These are phyloP conservation scores for Brassica incana DNA, from an alignment of 345 rosid genomes.

Conservation along the genomic window DNA sequence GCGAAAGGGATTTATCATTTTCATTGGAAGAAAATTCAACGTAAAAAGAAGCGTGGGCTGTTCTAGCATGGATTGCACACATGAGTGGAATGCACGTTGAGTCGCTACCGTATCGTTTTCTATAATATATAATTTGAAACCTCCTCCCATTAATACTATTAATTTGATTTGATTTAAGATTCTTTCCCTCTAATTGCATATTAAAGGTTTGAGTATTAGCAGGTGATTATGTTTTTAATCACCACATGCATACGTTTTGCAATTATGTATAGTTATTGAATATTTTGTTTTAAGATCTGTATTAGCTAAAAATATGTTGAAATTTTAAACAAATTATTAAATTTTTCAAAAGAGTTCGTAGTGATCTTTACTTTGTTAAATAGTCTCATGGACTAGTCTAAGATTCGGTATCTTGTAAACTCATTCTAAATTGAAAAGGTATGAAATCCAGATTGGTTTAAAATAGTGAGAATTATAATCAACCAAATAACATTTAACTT, in stretches of 20 bases:
- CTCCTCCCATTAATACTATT: neutral
- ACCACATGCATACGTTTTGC: neutral
- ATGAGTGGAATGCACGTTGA: constrained; percentile 33
- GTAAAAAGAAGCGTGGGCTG: constrained; percentile 14
- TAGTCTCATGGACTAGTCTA: neutral
- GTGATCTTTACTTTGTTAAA: neutral
- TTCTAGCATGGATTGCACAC: constrained; percentile 26
- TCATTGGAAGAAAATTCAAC: constrained; percentile 2
- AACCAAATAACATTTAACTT: neutral
- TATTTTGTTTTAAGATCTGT: neutral
- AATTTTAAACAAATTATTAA: neutral
- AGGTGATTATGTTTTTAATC: neutral
- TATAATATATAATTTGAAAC: neutral
- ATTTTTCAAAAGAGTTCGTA: neutral
- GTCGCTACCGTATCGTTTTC: constrained; percentile 12
- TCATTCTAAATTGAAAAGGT: neutral
- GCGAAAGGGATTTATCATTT: constrained; percentile 5
- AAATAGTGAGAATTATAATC: neutral
- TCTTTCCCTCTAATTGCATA: neutral
- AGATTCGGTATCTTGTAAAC: neutral
- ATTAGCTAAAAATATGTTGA: neutral
- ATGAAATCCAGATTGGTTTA: neutral
- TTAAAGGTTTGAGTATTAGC: neutral
- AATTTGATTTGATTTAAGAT: neutral
- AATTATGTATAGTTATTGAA: neutral